Evolutionary conservation across 345 rosid species (phyloP).

Genomic region (Angophora floribunda): DNA sequence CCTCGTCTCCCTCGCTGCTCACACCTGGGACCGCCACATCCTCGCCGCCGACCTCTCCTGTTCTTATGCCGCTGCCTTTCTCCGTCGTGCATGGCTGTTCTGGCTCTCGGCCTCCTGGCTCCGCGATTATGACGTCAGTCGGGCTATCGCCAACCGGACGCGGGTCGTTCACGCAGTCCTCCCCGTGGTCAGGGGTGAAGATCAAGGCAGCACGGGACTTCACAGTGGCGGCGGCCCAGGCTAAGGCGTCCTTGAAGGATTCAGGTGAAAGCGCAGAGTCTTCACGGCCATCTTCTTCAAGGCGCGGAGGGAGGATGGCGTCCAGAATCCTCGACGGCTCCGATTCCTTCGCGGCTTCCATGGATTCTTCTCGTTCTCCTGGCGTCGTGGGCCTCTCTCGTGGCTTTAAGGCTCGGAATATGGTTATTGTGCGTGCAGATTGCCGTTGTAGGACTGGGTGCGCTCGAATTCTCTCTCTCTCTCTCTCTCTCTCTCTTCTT

Average conservation of each 20-base stretch:
- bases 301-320: constrained; percentile 42
- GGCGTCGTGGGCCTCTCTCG: background rate
- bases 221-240: constrained; percentile 48
- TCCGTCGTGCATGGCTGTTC: constrained; percentile 12
- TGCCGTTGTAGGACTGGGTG: background rate
- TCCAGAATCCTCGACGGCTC: constrained; percentile 15
- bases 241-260: constrained; percentile 44
- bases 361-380: background rate
- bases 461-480: background rate
- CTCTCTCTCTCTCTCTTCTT: background rate
- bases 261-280: constrained; percentile 55
- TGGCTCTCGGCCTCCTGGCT: background rate
- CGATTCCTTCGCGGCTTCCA: background rate
- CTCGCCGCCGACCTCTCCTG: constrained; percentile 16
- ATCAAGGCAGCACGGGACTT: constrained; percentile 43
- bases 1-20: background rate
- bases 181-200: constrained; percentile 17
- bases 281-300: constrained; percentile 52
- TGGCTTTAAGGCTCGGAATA: background rate
- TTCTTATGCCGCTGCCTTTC: constrained; percentile 5
- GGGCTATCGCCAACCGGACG: background rate
- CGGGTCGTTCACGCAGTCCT: constrained; percentile 1
- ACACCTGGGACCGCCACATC: background rate
- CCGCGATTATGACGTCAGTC: constrained; percentile 5
- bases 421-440: background rate